Percentiles rank a stretch among this genome's conserved stretches.
These are phyloP conservation scores for Dendrobium chrysotoxum DNA, from an alignment of 106 monocot species.

Conservation along the genomic window DNA sequence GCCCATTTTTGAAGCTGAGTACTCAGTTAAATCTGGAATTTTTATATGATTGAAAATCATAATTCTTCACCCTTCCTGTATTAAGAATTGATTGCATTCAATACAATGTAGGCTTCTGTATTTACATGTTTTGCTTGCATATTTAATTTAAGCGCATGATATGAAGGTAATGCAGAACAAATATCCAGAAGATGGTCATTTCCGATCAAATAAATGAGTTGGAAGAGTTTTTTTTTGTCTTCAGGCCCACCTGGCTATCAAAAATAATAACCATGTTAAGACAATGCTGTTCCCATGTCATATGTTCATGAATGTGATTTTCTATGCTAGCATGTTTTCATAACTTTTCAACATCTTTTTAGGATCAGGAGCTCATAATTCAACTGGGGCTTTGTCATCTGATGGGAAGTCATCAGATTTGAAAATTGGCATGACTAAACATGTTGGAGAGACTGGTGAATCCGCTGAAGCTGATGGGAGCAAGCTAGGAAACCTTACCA, in stretches of 20 bases:
- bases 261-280: not conserved
- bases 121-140: not conserved
- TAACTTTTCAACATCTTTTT: not conserved
- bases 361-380: not conserved
- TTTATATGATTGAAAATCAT: no score
- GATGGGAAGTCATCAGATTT: not conserved
- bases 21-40: no score
- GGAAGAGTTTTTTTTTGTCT: not conserved
- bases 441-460: not conserved
- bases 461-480: conserved; percentile 28
- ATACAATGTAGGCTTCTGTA: not conserved
- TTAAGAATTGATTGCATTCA: not conserved
- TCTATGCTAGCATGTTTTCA: not conserved
- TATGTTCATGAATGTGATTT: not conserved
- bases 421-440: not conserved
- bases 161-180: not conserved
- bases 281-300: not conserved
- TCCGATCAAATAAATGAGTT: not conserved
- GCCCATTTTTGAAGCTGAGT: no score
- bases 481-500: conserved; percentile 17
- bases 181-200: not conserved
- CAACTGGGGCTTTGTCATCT: not conserved
- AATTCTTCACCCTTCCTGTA: not conserved
- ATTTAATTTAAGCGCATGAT: not conserved
- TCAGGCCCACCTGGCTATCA: not conserved